phyloP scores from a whole-genome alignment of 164 flowering plant genomes.

The Magnolia officinalis region DNA sequence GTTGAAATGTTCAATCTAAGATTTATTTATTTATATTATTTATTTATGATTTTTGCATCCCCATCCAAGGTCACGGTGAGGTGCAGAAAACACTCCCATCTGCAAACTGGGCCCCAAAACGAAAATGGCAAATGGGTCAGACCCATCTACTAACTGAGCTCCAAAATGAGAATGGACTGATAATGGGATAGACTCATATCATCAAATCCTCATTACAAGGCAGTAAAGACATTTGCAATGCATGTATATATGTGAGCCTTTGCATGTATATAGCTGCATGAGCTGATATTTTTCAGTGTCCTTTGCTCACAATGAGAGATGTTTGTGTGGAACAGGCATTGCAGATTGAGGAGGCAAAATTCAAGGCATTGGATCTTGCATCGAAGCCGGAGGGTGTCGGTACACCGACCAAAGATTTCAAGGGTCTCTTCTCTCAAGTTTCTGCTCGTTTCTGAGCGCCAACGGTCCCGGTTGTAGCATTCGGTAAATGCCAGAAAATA shows the following conservation, averaged over 20 bases:
- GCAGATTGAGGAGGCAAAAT: slow-evolving; percentile 73
- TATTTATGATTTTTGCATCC: too few species aligned
- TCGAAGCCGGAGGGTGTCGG: slow-evolving; percentile 88
- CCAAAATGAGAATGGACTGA: too few species aligned
- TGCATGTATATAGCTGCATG: not conserved
- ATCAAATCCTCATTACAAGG: not conserved
- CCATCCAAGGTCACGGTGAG: too few species aligned
- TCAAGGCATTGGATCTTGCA: slow-evolving; percentile 84
- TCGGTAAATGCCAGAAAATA: not conserved
- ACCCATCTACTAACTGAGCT: too few species aligned
- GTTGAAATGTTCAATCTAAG: too few species aligned
- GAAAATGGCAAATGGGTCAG: too few species aligned
- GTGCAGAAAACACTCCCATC: too few species aligned
- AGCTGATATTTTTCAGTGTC: not conserved
- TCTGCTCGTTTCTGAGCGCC: slow-evolving; percentile 51
- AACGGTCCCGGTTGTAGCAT: not conserved
- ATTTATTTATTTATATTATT: too few species aligned
- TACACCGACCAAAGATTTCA: slow-evolving; percentile 83
- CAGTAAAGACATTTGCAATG: not conserved
- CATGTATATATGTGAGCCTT: not conserved
- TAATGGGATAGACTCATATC: too few species aligned
- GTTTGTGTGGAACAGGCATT: slow-evolving; percentile 55
- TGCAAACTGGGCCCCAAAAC: too few species aligned
- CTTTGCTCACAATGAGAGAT: not conserved
- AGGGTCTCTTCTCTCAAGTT: slow-evolving; percentile 66